Evolutionary conservation across 2,329 filamentous ascomycete genomes (phyloP), one percentile per base, ranked within the genome.

Genomic region (Ophiognomonia clavigignenti-juglandacearum): DNA sequence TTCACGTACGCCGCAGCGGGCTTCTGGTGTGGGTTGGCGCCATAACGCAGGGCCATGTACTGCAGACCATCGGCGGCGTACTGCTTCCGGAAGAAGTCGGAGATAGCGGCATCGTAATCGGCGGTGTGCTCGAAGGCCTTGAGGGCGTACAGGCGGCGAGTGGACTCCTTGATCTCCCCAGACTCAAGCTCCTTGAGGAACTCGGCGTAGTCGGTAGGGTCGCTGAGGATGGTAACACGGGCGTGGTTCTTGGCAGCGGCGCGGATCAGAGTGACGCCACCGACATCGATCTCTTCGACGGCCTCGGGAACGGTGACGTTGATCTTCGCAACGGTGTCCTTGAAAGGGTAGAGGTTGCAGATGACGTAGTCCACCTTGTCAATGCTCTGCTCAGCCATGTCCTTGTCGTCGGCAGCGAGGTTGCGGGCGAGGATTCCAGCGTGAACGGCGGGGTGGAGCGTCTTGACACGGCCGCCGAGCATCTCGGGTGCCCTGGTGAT

Each of bases 331-430:
- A 98, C 84, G 26, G 93, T 98, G 66, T 97, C 91, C 75, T 96
- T 96, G 83, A 98, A 98, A 11, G 93, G 93, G 70, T 98, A 97
- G 47, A 98, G 80, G 73, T 98, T 98, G 85, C 93, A 97, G 65
- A 98, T 86, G 59, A 96, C 89, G 60, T 85, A 95, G 78, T 95
- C 89, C 51, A 96, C 89, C 73, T 95, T 95, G 73, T 87, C 80
- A 66, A 96, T 96, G 71, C 90, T 93, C 72, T 95, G 89, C 68
- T 93, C 87, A 43, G 88, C 89, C 41, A 98, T 84, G 64, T 98
- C 93, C 71, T 96, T 95, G 72, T 97, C 89, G 70, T 98, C 93
- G 13, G 91, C 92, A 57, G 87, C 90, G 57, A 97, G 85, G 69
- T 97, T 84, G 56, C 93, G 88, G 51, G 93, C 93, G 53, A 98